Base-by-base conservation (phyloP, 768 basidiomycete genomes). In the Tricholoma bakamatsutake region DNA sequence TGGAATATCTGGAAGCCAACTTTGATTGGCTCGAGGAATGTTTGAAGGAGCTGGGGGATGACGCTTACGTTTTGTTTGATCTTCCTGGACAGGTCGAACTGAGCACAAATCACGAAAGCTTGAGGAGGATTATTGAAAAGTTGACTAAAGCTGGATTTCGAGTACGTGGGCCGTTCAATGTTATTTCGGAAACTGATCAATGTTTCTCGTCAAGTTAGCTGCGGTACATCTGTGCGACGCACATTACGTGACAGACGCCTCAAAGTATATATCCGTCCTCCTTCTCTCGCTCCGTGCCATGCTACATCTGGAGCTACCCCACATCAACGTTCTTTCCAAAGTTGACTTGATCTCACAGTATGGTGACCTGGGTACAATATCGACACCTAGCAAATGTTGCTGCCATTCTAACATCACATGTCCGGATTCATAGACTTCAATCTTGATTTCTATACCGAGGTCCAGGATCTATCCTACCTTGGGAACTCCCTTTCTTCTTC, bases 301-400 rank as follows among this genome's bases (percentile, higher is more conserved):
- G 97, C 78, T 99, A n/a, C 95, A 98, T 65, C 80, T 99, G 54
- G 97, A 97, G 65, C 80, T 98, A n/a, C 97, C 97, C 0, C 97
- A 98, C 67, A 78, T 99, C 72, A 98, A 99, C 66, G 97, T 99
- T 2, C 77, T 99, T 12, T 95, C 93, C 8, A 99, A 99, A 71
- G 79, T 98, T 53, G 97, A 99, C 71, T 74, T 98, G n/a, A 75
- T 99, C 15, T 76, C 80, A 15, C 83, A 88, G 60, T 95, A 96
- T 58, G 97, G 97, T 10, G 92, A 96, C 58, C 78, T 98, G 42
- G 91, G 95, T 95, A 63, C 46, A 80, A 67, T 37, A 24, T 24
- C 21, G 21, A 24, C 3, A 24, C 34, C 51, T 51, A n/a, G 31
- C 53, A 40, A 54, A 6, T 28, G 35, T 56, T 57, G 50, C 11